Evolutionary conservation across 495 filamentous ascomycete species (phyloP).

Genomic region (Aspergillus campestris): DNA sequence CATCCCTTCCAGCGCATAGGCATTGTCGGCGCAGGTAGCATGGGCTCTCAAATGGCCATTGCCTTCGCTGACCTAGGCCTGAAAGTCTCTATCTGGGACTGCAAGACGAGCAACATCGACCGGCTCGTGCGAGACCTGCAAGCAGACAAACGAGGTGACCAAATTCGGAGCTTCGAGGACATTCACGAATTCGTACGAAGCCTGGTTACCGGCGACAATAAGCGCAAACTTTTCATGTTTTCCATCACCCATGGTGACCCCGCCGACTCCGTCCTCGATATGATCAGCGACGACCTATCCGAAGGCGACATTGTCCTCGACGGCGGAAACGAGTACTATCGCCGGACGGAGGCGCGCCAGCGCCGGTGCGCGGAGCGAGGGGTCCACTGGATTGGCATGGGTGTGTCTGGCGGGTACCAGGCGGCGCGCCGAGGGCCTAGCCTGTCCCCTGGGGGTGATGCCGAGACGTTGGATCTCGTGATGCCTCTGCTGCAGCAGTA

Average conservation of each 20-base stretch:
- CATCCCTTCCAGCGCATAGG: constrained; percentile 42
- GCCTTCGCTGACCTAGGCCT: constrained; percentile 54
- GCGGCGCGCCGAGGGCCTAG: constrained; percentile 55
- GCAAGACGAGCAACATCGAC: constrained; percentile 41
- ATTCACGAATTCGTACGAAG: constrained; percentile 34
- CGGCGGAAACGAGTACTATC: constrained; percentile 62
- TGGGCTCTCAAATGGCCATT: constrained; percentile 59
- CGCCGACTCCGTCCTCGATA: constrained; percentile 55
- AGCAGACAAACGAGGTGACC: constrained; percentile 21
- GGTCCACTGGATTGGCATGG: constrained; percentile 58
- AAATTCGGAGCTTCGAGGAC: constrained; percentile 26
- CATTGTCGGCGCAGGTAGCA: constrained; percentile 57
- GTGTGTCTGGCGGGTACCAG: constrained; percentile 64
- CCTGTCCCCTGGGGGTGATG: constrained; percentile 57
- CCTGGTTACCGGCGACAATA: constrained; percentile 22
- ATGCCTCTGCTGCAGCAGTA: constrained; percentile 56
- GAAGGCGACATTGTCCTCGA: constrained; percentile 64
- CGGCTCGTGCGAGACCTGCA: constrained; percentile 17
- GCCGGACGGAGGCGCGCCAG: constrained; percentile 58
- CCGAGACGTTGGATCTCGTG: constrained; percentile 46
- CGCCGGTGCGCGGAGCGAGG: constrained; percentile 44
- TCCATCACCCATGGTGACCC: constrained; percentile 61
- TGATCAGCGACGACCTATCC: constrained; percentile 46
- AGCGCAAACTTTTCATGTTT: constrained; percentile 51
- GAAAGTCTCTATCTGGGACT: constrained; percentile 54